Evolutionary conservation across 179 eudicot genomes (phyloP), one percentile per base, ranked within the genome.

Genomic region (Vitellaria paradoxa): DNA sequence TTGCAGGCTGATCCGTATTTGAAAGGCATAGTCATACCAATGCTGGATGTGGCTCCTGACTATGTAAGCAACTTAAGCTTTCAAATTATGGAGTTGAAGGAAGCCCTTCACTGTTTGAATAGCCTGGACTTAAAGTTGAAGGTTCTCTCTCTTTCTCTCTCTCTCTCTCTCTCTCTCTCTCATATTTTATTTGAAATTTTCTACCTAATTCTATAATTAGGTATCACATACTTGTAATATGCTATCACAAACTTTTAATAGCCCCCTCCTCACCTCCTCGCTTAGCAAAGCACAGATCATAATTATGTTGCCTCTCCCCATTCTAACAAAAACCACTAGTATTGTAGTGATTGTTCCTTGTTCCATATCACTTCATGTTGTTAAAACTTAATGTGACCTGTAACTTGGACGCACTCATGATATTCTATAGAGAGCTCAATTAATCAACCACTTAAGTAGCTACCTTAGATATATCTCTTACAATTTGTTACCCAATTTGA

Each of bases 121-220:
- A 77, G 83, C 76, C 77, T 87, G 78, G 87, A 87, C 77, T 85
- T 87, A 70, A 87, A 87, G 75, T 53, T 87, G 66, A 87, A 87
- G 90, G 90, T 87, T 55, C 60, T 69, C 69, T 63, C 79, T 56
- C 61, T 53, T 70, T 52, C 74, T 69, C 81, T 53, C 50, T 68
- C 72, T 11, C 68, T 71, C 65, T 37, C 49, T 66, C 52, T 55
- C 46, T 53, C 50, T 68, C 72, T 11, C 68, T 71, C 65, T 37
- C 49, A n/a, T n/a, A n/a, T 66, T 40, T 55, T 23, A 30, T 30
- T 30, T 30, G 37, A 30, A 30, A 46, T 65, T 14, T 66, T 23
- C 47, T 65, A 14, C 37, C 37, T 30, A 30, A 30, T 30, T 30
- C 37, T 30, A 30, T 2, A 30, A 30, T 30, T 30, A 30, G 37